Percentiles rank a stretch among this genome's conserved stretches.
Conservation (phyloP, 225 moss, liverwort and hornwort species). For the Bryum argenteum region DNA sequence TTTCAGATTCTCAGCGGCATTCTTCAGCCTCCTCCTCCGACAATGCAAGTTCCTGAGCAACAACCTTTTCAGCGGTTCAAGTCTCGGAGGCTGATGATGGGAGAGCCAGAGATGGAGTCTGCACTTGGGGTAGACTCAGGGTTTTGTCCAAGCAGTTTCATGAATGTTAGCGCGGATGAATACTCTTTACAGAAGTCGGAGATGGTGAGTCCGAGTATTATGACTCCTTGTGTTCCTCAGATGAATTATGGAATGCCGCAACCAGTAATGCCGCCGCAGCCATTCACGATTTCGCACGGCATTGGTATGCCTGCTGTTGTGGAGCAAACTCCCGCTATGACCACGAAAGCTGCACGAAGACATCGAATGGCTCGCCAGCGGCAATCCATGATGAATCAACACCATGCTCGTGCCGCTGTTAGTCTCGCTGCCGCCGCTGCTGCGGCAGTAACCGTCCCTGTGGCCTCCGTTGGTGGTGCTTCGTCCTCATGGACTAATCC, state of each 20-base stretch:
- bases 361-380: slow-evolving; percentile 53
- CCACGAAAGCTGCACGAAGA: slow-evolving; percentile 55
- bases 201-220: slow-evolving; percentile 17
- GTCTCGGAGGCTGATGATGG: slow-evolving; percentile 50
- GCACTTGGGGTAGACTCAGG: slow-evolving; percentile 30
- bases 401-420: slow-evolving; percentile 21
- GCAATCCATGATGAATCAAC: slow-evolving; percentile 39
- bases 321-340: slow-evolving; percentile 36
- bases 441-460: background rate
- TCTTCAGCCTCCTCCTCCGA: slow-evolving; percentile 15
- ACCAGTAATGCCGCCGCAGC: slow-evolving; percentile 6
- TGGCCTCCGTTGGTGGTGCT: slow-evolving; percentile 18
- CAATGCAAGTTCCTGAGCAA: slow-evolving; percentile 11
- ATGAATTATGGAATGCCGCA: slow-evolving; percentile 44
- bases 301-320: background rate
- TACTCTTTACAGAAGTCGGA: slow-evolving; percentile 21
- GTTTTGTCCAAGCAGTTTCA: slow-evolving; percentile 39
- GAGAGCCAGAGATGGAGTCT: slow-evolving; percentile 24
- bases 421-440: background rate
- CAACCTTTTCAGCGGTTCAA: slow-evolving; percentile 44
- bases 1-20: slow-evolving; percentile 24
- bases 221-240: slow-evolving; percentile 27
- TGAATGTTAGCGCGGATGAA: slow-evolving; percentile 21
- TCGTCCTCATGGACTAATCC: slow-evolving; percentile 6
- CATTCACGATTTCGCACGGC: slow-evolving; percentile 10